phyloP scores from a whole-genome alignment of 1,284 basidiomycete genomes.

The Ustilago esculenta region DNA sequence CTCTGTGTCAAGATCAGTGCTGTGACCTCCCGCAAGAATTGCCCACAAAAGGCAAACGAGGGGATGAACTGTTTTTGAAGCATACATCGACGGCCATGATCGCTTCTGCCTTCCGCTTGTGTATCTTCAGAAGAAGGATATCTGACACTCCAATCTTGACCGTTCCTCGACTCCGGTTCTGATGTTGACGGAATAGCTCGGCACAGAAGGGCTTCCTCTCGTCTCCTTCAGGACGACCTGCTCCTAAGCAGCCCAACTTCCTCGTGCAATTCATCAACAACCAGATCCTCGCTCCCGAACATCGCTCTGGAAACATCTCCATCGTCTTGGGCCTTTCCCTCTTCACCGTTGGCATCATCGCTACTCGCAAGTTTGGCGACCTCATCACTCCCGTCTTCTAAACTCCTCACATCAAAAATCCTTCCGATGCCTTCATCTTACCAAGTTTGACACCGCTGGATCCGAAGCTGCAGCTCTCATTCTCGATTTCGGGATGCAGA shows the following conservation, averaged over 20 bases:
- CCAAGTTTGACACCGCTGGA: no score
- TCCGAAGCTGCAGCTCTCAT: no score
- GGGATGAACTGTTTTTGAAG: no score
- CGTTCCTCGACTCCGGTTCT: neutral
- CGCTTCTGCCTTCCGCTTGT: no score
- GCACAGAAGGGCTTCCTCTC: conserved; percentile 51
- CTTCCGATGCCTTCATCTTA: no score
- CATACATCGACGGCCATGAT: no score
- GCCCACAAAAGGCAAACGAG: no score
- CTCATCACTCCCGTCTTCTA: conserved; percentile 58
- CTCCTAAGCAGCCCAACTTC: conserved; percentile 40
- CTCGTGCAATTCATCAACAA: conserved; percentile 48
- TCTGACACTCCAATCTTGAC: no score
- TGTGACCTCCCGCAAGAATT: no score
- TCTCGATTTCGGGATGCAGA: no score
- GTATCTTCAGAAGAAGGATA: no score
- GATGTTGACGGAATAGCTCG: conserved; percentile 14
- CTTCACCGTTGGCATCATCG: conserved; percentile 57
- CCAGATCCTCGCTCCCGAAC: conserved; percentile 59
- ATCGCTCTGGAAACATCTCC: conserved; percentile 59
- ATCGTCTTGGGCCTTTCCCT: conserved; percentile 58
- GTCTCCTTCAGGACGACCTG: conserved; percentile 2
- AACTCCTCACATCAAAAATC: neutral
- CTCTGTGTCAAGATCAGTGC: no score
- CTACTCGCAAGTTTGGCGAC: conserved; percentile 56